Evolutionary conservation across 1,284 basidiomycete genomes (phyloP), one percentile per base, ranked within the genome.

Genomic region (Cryptococcus deneoformans): DNA sequence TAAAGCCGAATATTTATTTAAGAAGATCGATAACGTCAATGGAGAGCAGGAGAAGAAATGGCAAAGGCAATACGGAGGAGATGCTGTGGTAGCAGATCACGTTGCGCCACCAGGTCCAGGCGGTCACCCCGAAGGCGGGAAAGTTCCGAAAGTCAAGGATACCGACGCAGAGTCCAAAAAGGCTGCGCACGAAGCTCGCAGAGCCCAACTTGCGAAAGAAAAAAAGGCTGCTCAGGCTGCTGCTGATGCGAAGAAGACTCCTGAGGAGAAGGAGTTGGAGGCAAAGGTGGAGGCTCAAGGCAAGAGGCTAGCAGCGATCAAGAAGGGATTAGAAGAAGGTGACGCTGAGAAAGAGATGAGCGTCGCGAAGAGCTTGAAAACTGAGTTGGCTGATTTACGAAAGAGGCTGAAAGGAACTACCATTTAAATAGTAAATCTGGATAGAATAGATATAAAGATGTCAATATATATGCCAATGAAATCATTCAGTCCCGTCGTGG

Each of bases 1-100:
- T 56, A 87, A 84, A 65, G 91, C 95, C 6, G 88, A 86, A 52
- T 89, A 97, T 77, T 79, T 99, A 64, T 98, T 99, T 83, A 92
- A 90, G 81, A 87, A 85, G 72, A 97, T 99, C 65, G 92, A 97
- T 59, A 73, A 77, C 61, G 61, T 70, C 45, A 62, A 70, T 57
- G 90, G 92, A 66, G 88, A 86, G 77, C 89, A 90, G 86, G 20
- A 20, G 89, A 87, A 90, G 40, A 82, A 84, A 9, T 98, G 89
- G 88, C 84, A 88, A 62, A 79, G 79, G 50, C 86, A 87, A 77
- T 99, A 94, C 67, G 89, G 88, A 16, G 92, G 91, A 11, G 81
- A 66, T 73, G 78, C 69, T 8, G 68, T 68, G 10, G 68, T 68
- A 1, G 69, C 68, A n/a, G 62, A 67, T 9, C 50, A 66, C 35